Conservation (phyloP, 2,329 filamentous ascomycete species). For the Aspergillus proliferans region DNA sequence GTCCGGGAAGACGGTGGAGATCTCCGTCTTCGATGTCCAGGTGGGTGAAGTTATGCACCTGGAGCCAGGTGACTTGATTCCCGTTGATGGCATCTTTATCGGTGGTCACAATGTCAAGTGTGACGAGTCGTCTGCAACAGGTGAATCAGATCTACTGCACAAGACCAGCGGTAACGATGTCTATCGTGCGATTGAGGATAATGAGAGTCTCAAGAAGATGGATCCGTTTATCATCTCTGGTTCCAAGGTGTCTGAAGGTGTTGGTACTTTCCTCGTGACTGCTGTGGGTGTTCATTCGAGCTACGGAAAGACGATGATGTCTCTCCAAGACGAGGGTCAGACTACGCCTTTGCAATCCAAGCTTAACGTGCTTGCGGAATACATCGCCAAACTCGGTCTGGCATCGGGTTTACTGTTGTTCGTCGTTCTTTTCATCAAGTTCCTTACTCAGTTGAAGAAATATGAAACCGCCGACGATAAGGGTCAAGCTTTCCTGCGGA, state of each 20-base stretch:
- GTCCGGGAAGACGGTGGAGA: constrained; percentile 64
- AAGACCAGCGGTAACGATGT: constrained; percentile 62
- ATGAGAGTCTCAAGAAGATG: constrained; percentile 56
- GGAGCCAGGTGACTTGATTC: constrained; percentile 66
- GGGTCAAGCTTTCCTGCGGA: constrained; percentile 53
- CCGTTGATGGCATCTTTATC: constrained; percentile 66
- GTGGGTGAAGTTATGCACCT: constrained; percentile 69
- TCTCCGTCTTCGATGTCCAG: constrained; percentile 64
- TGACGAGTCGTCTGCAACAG: constrained; percentile 70
- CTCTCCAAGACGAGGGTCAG: constrained; percentile 67
- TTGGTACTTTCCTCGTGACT: constrained; percentile 70
- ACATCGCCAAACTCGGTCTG: constrained; percentile 70
- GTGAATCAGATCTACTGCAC: constrained; percentile 66
- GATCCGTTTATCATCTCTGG: constrained; percentile 79
- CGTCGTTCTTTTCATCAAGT: constrained; percentile 72
- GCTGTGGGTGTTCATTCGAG: constrained; percentile 67
- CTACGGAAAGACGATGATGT: constrained; percentile 73
- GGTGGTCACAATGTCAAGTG: constrained; percentile 61
- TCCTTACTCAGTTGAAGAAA: constrained; percentile 55
- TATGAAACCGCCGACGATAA: constrained; percentile 46
- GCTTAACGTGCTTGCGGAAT: constrained; percentile 68
- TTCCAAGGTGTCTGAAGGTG: constrained; percentile 68
- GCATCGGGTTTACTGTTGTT: constrained; percentile 70
- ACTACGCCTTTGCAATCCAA: constrained; percentile 74
- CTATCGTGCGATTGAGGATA: constrained; percentile 56